These are phyloP conservation scores for Fremontodendron californicum DNA, from an alignment of 345 rosid genomes.

Conservation along the genomic window DNA sequence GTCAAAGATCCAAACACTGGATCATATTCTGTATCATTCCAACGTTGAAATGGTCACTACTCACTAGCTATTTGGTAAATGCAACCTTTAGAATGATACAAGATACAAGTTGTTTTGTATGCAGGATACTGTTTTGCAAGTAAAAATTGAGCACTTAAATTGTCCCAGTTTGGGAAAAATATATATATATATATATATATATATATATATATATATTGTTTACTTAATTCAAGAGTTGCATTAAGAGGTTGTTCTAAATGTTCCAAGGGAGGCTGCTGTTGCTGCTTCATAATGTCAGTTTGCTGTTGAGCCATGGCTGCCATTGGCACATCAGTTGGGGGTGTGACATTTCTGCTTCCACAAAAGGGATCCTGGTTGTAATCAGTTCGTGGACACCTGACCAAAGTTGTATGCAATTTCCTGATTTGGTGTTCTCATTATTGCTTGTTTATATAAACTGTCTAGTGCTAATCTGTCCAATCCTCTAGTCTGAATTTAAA, in stretches of 20 bases:
- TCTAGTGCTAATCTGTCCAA: too few relatives aligned
- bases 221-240: neutral
- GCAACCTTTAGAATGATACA: neutral
- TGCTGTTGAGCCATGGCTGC: conserved; percentile 13
- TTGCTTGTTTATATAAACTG: too few relatives aligned
- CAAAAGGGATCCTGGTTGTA: too few relatives aligned
- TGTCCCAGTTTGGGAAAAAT: neutral
- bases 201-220: neutral
- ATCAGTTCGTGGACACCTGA: too few relatives aligned
- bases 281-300: neutral
- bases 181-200: too few relatives aligned
- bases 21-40: conserved; percentile 78
- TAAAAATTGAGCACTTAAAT: neutral
- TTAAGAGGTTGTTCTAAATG: neutral
- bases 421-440: too few relatives aligned
- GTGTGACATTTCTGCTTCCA: neutral
- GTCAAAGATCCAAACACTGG: conserved; percentile 96
- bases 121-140: neutral
- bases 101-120: neutral
- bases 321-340: neutral
- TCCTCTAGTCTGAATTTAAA: too few relatives aligned
- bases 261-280: neutral
- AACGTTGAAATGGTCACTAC: conserved; percentile 26
- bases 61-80: neutral
- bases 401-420: too few relatives aligned